phyloP scores from a whole-genome alignment of 2,329 filamentous ascomycete genomes.

The Stemphylium vesicarium region DNA sequence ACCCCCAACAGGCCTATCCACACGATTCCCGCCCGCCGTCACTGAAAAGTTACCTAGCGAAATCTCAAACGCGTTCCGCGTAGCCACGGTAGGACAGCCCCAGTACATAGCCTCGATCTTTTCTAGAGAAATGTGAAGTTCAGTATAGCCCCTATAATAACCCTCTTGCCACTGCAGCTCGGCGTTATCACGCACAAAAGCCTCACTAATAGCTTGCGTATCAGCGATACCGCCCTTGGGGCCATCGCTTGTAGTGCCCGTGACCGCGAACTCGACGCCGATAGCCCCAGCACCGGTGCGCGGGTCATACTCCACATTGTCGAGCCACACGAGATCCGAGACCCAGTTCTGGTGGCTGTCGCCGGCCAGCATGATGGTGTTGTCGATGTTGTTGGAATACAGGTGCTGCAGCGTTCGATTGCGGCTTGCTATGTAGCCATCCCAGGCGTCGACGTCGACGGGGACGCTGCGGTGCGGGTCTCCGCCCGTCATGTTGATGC shows the following conservation, averaged over 20 bases:
- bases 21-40: conserved; percentile 63
- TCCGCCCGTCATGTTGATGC: conserved; percentile 56
- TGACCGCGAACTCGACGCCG: conserved; percentile 64
- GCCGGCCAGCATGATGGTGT: conserved; percentile 75
- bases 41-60: conserved; percentile 76
- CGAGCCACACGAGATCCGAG: conserved; percentile 54
- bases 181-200: conserved; percentile 54
- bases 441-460: conserved; percentile 65
- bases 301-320: conserved; percentile 49
- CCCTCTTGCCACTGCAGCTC: conserved; percentile 76
- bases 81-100: conserved; percentile 65
- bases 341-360: conserved; percentile 71
- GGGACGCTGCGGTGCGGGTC: conserved; percentile 50
- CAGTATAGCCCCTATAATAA: conserved; percentile 78
- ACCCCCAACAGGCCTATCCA: conserved; percentile 58
- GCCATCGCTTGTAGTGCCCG: conserved; percentile 50
- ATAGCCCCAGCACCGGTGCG: conserved; percentile 50
- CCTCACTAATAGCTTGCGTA: conserved; percentile 52
- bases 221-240: conserved; percentile 61
- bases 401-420: conserved; percentile 73
- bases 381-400: conserved; percentile 70
- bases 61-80: conserved; percentile 68
- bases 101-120: conserved; percentile 68
- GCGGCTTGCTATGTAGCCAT: conserved; percentile 72
- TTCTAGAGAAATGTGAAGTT: conserved; percentile 62